phyloP scores from a whole-genome alignment of 257 asterid genomes.

The Solanum chmielewskii region DNA sequence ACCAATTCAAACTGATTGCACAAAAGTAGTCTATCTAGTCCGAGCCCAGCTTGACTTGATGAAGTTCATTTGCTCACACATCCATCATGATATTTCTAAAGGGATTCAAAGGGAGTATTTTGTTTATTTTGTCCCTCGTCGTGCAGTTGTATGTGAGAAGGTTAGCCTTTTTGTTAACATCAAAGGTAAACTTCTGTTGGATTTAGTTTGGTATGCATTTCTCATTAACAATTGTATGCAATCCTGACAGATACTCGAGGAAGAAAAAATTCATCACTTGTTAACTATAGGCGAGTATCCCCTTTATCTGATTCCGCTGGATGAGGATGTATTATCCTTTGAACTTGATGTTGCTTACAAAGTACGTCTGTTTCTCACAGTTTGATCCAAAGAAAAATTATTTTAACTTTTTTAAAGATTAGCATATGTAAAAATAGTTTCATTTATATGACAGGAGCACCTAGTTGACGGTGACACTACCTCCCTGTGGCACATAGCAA shows the following conservation, averaged over 20 bases:
- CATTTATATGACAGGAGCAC: constrained; percentile 46
- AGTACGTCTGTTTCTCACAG: constrained; percentile 33
- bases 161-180: constrained; percentile 19
- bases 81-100: constrained; percentile 69
- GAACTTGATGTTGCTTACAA: constrained; percentile 81
- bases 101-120: constrained; percentile 81
- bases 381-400: neutral
- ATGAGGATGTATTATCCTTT: constrained; percentile 85
- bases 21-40: constrained; percentile 77
- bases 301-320: constrained; percentile 75
- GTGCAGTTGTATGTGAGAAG: constrained; percentile 87
- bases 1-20: constrained; percentile 76
- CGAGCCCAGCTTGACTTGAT: constrained; percentile 68
- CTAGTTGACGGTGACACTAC: constrained; percentile 83
- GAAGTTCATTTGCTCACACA: constrained; percentile 69
- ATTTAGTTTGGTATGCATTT: neutral
- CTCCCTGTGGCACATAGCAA: constrained; percentile 90
- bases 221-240: neutral
- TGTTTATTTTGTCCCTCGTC: constrained; percentile 94
- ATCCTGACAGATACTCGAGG: constrained; percentile 62
- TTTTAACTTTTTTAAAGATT: neutral
- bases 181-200: neutral
- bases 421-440: constrained; percentile 17
- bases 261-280: constrained; percentile 77
- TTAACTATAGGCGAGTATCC: constrained; percentile 83